These are phyloP conservation scores for Phycomyces blakesleeanus DNA, from an alignment of 192 early-diverging fungal species.

Conservation along the genomic window DNA sequence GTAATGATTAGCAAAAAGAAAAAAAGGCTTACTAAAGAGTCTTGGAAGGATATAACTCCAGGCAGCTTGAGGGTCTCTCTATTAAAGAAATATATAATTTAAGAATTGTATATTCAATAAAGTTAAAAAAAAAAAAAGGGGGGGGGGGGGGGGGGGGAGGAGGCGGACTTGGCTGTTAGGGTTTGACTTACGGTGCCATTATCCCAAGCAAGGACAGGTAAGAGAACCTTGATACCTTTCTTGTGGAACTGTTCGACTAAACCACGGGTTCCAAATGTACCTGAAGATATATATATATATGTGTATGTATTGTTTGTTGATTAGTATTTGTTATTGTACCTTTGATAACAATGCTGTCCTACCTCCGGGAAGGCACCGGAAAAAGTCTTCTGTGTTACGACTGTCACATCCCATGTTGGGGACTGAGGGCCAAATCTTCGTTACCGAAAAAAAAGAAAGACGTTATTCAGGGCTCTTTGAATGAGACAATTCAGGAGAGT, in stretches of 20 bases:
- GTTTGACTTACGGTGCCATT: constrained; percentile 21
- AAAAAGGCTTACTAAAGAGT: constrained; percentile 18
- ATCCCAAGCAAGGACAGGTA: constrained; percentile 16
- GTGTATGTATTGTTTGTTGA: too few species aligned
- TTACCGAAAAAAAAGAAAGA: not conserved
- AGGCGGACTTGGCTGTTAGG: too few species aligned
- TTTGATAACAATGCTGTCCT: not conserved
- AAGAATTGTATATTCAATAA: too few species aligned
- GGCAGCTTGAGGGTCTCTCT: constrained; percentile 20
- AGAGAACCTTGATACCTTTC: constrained; percentile 8
- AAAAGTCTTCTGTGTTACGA: constrained; percentile 25
- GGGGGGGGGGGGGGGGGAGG: too few species aligned
- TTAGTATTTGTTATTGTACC: not conserved
- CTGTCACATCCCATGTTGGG: constrained; percentile 23
- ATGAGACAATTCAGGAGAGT: not conserved
- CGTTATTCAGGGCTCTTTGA: not conserved
- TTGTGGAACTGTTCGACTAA: constrained; percentile 17
- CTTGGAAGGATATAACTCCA: constrained; percentile 25
- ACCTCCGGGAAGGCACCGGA: constrained; percentile 24
- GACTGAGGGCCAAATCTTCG: constrained; percentile 15
- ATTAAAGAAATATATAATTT: too few species aligned
- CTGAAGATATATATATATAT: not conserved
- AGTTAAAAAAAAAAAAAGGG: too few species aligned
- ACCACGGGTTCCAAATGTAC: constrained; percentile 14
- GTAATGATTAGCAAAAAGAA: not conserved